These are phyloP conservation scores for Ganoderma lingzhi DNA, from an alignment of 1,284 basidiomycete genomes.

Conservation along the genomic window DNA sequence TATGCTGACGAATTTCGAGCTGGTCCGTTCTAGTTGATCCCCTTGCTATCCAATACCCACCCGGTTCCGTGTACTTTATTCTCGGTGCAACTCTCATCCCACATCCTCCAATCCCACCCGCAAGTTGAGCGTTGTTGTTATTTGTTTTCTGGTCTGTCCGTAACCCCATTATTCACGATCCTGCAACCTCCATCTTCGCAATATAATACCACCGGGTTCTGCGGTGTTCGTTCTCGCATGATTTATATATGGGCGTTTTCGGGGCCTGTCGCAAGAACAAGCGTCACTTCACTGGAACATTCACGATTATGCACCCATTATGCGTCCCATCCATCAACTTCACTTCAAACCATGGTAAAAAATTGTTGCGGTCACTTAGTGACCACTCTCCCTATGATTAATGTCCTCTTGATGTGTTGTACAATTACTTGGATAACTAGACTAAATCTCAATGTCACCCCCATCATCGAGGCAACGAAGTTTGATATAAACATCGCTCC, in stretches of 20 bases:
- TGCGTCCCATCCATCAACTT: background rate
- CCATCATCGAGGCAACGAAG: constrained; percentile 76
- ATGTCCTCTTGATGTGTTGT: constrained; percentile 14
- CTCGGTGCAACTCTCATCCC: constrained; percentile 36
- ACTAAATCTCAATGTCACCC: constrained; percentile 54
- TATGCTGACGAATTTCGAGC: constrained; percentile 39
- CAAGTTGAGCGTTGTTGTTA: constrained; percentile 36
- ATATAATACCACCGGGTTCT: constrained; percentile 39
- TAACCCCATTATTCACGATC: constrained; percentile 34
- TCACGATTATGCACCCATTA: background rate
- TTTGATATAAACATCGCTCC: constrained; percentile 81
- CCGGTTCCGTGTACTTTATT: constrained; percentile 39
- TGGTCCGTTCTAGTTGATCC: constrained; percentile 40
- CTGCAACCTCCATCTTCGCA: constrained; percentile 42
- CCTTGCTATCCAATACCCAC: constrained; percentile 40
- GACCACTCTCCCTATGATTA: constrained; percentile 6
- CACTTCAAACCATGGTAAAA: constrained; percentile 1
- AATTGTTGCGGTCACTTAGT: background rate
- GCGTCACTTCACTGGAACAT: background rate
- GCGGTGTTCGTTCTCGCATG: constrained; percentile 23
- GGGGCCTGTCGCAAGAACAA: background rate
- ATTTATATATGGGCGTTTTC: background rate
- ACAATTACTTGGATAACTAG: constrained; percentile 27
- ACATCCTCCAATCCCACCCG: constrained; percentile 28
- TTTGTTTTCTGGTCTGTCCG: constrained; percentile 26